Evolutionary conservation across 2,329 filamentous ascomycete species (phyloP), one percentile per base, ranked within the genome.

Genomic region (Aspergillus spinulosporus): DNA sequence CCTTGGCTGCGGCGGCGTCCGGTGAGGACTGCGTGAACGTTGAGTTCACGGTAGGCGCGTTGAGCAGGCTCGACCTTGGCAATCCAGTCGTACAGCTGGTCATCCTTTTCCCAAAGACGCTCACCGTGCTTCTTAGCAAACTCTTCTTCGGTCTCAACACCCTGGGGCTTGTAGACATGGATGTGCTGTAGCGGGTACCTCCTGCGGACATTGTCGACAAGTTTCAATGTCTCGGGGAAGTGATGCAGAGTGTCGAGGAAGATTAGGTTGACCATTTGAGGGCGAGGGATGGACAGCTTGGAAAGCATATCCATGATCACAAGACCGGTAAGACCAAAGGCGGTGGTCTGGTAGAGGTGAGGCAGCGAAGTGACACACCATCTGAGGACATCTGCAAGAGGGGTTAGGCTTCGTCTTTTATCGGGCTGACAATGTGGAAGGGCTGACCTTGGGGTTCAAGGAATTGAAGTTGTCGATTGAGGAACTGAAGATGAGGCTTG

Each of bases 1-100:
- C 94, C 94, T 77, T 99, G 94, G 61, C 90, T 95, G 64, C 90
- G 86, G 60, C 94, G 86, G 57, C 94, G 90, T 52, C 94, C 94
- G 45, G 94, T 99, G 62, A 99, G 82, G 51, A 97, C 90, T 52
- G 94, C 94, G 56, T 89, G 88, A 55, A 97, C 92, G 68, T 89
- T 85, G 57, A 97, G 84, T 62, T 96, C 88, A 14, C 87, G 81
- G 76, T 97, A 97, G 5, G 94, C 91, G 59, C 94, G 87, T 77
- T 96, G 88, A 54, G 92, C 90, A 12, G 94, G 94, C 80, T 99
- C 94, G 48, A 99, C 94, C 81, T 99, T 99, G 78, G 92, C 94
- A 61, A 94, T 82, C 82, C 90, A 97, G 82, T 99, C 94, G 77
- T 99, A 99, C 68, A 93, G 84, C 69, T 97, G 90, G 49, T 92